Conservation (phyloP, 306 rosid genomes). For the Comarum palustre region DNA sequence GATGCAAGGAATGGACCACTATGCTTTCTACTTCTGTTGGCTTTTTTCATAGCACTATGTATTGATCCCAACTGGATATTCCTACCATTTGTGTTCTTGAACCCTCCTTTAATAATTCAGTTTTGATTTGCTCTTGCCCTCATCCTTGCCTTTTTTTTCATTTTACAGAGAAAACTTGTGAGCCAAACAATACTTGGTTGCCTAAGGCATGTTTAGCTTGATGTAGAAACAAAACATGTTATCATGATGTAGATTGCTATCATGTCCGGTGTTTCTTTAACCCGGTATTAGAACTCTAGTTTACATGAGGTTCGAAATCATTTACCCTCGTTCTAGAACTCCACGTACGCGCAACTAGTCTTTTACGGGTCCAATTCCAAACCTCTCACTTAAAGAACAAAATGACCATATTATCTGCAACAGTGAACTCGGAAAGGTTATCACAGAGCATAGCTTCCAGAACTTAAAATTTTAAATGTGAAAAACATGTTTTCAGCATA, state of each 20-base stretch:
- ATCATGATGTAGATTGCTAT: not conserved
- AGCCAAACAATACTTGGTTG: not conserved
- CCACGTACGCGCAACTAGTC: not conserved
- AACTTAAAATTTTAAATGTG: not conserved
- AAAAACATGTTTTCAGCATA: not conserved
- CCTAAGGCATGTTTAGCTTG: not conserved
- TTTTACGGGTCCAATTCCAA: no score
- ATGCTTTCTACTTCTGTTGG: constrained; percentile 34
- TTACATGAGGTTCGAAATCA: not conserved
- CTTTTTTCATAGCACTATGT: constrained; percentile 33
- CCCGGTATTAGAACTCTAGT: not conserved
- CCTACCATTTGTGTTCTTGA: constrained; percentile 31
- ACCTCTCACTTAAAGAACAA: no score
- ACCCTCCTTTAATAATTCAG: constrained; percentile 31
- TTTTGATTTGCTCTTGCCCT: not conserved
- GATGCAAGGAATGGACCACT: constrained; percentile 42
- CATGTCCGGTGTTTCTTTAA: not conserved
- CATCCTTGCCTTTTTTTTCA: not conserved
- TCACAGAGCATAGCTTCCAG: not conserved
- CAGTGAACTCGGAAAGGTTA: not conserved
- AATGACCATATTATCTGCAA: not conserved
- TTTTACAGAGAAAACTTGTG: not conserved
- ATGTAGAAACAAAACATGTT: not conserved
- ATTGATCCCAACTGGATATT: constrained; percentile 55
- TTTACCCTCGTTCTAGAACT: not conserved